A percentile compares a stretch with the other conserved stretches of the same genome.
These are phyloP conservation scores for Carnegiea gigantea DNA, from an alignment of 179 eudicot species.

Conservation along the genomic window DNA sequence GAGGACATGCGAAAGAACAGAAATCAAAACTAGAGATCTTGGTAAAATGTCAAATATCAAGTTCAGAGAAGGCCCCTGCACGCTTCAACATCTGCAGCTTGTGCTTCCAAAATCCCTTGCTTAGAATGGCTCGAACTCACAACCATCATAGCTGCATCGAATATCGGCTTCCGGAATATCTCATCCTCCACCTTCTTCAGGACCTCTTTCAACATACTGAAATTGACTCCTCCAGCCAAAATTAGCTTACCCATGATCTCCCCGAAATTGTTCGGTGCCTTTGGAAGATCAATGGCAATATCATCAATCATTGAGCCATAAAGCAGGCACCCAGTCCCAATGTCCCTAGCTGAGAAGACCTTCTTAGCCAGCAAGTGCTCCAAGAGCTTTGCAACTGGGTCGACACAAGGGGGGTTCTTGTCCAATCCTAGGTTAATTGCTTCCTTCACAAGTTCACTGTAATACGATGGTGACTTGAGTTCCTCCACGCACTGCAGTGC, in stretches of 20 bases:
- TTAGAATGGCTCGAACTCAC: conserved; percentile 48
- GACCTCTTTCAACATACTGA: conserved; percentile 58
- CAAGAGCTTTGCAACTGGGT: conserved; percentile 65
- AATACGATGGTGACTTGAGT: conserved; percentile 65
- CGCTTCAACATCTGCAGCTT: conserved; percentile 63
- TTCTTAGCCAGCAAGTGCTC: conserved; percentile 61
- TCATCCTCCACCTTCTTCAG: conserved; percentile 72
- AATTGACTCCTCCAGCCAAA: conserved; percentile 56
- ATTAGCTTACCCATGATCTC: conserved; percentile 69
- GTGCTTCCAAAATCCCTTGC: conserved; percentile 50
- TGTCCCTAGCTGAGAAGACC: conserved; percentile 51
- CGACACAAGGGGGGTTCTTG: conserved; percentile 74
- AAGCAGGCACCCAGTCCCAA: conserved; percentile 62
- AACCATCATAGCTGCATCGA: conserved; percentile 44
- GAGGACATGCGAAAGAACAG: conserved; percentile 17
- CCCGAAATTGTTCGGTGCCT: conserved; percentile 81
- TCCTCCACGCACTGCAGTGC: conserved; percentile 79
- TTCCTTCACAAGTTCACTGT: conserved; percentile 72
- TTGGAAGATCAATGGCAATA: conserved; percentile 84
- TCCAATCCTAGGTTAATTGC: conserved; percentile 73
- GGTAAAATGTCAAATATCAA: conserved; percentile 17
- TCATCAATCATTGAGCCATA: conserved; percentile 71
- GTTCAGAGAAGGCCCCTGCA: conserved; percentile 67
- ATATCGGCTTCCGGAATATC: conserved; percentile 50
- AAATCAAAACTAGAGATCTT: conserved; percentile 5